Base-by-base conservation (phyloP, 2,329 filamentous ascomycete genomes). In the Stemphylium lycopersici region DNA sequence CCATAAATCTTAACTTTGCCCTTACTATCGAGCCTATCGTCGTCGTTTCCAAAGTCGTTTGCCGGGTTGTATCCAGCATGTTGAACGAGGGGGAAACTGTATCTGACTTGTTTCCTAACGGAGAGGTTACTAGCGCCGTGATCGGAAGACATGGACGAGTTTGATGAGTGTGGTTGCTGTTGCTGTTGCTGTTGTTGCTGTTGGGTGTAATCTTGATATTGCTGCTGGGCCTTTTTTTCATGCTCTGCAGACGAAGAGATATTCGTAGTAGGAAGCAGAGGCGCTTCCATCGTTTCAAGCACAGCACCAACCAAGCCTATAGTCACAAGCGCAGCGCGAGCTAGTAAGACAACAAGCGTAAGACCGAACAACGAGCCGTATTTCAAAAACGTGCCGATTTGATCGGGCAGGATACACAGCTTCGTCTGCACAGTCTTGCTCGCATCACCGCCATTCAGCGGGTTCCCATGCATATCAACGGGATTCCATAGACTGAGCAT, bases 401-500 rank as follows among this genome's bases (percentile, higher is more conserved):
- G 92, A 73, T 93, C 91, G 0, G 95, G 95, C 7, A 98, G 81
- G 2, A 99, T 83, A 71, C 95, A 99, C 2, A 98, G 84, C 61
- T 96, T 90, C 0, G 90, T 95, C 76, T 98, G 91, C 3, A 96
- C 77, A 0, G 93, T 97, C 3, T 63, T 59, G 59, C 57, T 71
- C 49, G 43, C 45, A 81, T 85, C 41, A 78, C 73, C 46, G 3
- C 73, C 46, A 3, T 46, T 52, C 18, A 71, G 40, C 1, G 70
- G 56, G n/a, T 62, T 66, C 2, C 74, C 75, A 1, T 48, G 52
- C 11, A 77, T 78, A 65, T 93, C 89, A 49, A 98, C 82, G 0
- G 95, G 95, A 70, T 99, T 98, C 85, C 91, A 97, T 52, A 99
- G 80, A 72, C 91, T 96, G 36, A 92, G 84, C 78, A 97, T 87